phyloP scores from a whole-genome alignment of 768 basidiomycete genomes.

The Boletus subparvulus region DNA sequence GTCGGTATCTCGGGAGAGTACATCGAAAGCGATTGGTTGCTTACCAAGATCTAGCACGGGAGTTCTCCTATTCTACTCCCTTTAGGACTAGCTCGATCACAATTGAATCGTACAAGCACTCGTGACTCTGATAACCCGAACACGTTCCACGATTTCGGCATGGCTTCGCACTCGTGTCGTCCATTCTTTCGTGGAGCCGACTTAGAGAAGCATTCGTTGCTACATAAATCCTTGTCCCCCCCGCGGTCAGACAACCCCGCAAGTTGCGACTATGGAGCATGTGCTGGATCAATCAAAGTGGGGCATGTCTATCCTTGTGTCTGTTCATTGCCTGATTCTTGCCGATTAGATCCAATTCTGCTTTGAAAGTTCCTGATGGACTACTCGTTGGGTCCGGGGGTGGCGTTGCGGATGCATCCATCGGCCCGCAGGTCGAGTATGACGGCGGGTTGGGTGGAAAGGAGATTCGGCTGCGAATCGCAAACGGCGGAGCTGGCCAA shows the following conservation, averaged over 20 bases:
- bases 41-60: too few species aligned
- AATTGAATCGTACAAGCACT: slow-evolving; percentile 1
- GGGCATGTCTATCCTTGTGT: not conserved
- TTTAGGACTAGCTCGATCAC: slow-evolving; percentile 1
- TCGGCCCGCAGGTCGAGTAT: slow-evolving; percentile 34
- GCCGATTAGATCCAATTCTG: not conserved
- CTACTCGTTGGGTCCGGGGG: slow-evolving; percentile 3
- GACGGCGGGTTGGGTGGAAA: slow-evolving; percentile 38
- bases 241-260: not conserved
- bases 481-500: slow-evolving; percentile 53
- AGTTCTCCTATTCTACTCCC: not conserved
- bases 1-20: not conserved
- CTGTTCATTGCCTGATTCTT: not conserved
- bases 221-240: not conserved
- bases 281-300: slow-evolving; percentile 5
- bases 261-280: not conserved
- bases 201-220: not conserved
- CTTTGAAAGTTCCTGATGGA: slow-evolving; percentile 1
- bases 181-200: not conserved
- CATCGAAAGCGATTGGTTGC: not conserved
- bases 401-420: not conserved
- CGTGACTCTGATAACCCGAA: not conserved
- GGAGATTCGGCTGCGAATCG: slow-evolving; percentile 44
- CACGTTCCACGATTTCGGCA: not conserved
- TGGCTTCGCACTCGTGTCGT: not conserved